phyloP scores from a whole-genome alignment of 1,139 yeast genomes.

The Yamadazyma mexicana region DNA sequence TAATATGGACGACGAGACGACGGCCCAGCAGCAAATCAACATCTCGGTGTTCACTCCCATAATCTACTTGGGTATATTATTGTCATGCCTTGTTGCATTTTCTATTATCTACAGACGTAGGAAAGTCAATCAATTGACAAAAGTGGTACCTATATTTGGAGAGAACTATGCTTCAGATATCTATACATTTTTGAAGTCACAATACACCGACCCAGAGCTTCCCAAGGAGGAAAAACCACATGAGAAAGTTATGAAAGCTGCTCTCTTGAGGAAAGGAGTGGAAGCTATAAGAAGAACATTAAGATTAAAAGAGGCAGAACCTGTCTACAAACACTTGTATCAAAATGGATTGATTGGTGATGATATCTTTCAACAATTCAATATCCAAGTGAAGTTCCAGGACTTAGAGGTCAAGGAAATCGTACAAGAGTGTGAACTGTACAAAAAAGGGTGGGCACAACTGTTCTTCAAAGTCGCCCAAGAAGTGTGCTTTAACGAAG shows the following conservation, averaged over 20 bases:
- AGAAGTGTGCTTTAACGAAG: conserved; percentile 90
- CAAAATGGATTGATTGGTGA: conserved; percentile 92
- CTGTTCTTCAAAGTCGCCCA: conserved; percentile 76
- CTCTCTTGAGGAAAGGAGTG: conserved; percentile 71
- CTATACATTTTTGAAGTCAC: conserved; percentile 57
- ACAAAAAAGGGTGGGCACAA: conserved; percentile 81
- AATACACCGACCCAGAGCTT: conserved; percentile 38
- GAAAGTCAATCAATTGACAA: conserved; percentile 52
- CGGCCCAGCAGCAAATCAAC: conserved; percentile 25
- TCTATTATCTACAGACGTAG: conserved; percentile 68
- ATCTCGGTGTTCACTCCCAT: conserved; percentile 87
- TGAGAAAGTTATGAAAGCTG: conserved; percentile 82
- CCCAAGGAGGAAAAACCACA: conserved; percentile 58
- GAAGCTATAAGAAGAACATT: conserved; percentile 70
- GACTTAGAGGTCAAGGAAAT: conserved; percentile 80
- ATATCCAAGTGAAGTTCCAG: conserved; percentile 72
- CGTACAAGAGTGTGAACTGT: conserved; percentile 70
- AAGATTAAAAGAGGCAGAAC: conserved; percentile 71
- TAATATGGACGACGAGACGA: conserved; percentile 36
- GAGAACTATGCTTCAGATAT: conserved; percentile 66
- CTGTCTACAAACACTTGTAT: conserved; percentile 66
- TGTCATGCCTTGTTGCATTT: conserved; percentile 73
- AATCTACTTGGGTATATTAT: conserved; percentile 69
- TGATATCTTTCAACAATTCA: conserved; percentile 77
- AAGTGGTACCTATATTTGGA: conserved; percentile 69